Evolutionary conservation across 228 moss, liverwort and hornwort genomes (phyloP).

Genomic region (Sphagnum fallax): DNA sequence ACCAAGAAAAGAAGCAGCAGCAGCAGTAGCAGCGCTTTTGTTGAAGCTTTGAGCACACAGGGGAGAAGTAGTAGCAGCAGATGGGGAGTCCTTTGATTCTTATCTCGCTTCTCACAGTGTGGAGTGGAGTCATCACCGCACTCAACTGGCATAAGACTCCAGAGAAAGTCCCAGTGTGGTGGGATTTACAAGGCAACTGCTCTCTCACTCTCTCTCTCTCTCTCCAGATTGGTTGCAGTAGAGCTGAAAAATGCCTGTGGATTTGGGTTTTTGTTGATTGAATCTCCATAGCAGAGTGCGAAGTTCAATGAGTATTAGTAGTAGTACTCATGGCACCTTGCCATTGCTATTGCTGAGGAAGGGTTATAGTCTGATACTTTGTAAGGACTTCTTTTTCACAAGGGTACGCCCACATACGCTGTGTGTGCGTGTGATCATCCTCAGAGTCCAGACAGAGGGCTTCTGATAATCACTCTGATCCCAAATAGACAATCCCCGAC

Average conservation of each 20-base stretch:
- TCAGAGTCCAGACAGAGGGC: too few species aligned
- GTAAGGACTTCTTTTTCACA: too few species aligned
- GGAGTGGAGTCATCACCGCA: slow-evolving; percentile 28
- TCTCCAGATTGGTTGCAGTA: not conserved
- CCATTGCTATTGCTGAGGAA: not conserved
- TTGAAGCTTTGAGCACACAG: too few species aligned
- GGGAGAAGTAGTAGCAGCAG: too few species aligned
- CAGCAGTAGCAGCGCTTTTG: too few species aligned
- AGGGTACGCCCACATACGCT: too few species aligned
- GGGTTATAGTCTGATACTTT: too few species aligned
- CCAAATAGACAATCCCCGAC: too few species aligned
- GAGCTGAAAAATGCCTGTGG: not conserved
- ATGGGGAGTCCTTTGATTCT: slow-evolving; percentile 18
- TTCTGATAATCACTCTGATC: too few species aligned
- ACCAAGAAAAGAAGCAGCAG: too few species aligned
- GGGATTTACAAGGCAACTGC: slow-evolving; percentile 27
- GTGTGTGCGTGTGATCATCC: too few species aligned
- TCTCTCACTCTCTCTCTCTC: slow-evolving; percentile 7
- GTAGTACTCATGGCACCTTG: not conserved
- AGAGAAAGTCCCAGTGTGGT: slow-evolving; percentile 38
- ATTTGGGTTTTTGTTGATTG: too few species aligned
- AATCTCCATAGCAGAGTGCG: not conserved
- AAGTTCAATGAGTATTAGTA: not conserved
- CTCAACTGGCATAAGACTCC: slow-evolving; percentile 23
- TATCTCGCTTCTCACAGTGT: slow-evolving; percentile 20